phyloP scores from a whole-genome alignment of 306 rosid genomes.

The barrel medic (Medicago truncatula) region DNA sequence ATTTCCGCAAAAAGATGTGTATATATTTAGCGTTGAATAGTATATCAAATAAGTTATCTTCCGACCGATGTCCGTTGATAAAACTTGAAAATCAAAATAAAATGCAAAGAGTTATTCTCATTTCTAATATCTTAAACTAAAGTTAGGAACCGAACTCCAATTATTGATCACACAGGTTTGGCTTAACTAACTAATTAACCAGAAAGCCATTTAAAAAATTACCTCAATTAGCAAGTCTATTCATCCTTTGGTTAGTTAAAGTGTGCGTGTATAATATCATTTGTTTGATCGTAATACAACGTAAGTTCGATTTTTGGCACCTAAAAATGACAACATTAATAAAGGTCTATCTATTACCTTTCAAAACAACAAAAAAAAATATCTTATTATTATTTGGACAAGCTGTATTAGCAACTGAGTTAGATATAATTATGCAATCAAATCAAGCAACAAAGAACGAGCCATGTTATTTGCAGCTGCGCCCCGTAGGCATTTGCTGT shows the following conservation, averaged over 20 bases:
- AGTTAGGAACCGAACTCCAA: neutral
- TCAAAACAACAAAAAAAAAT: too few relatives aligned
- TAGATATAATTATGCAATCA: conserved; percentile 17
- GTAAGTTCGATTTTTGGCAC: too few relatives aligned
- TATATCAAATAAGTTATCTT: too few relatives aligned
- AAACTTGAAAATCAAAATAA: too few relatives aligned
- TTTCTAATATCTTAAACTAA: too few relatives aligned
- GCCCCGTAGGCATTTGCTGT: conserved; percentile 42
- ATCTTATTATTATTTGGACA: conserved; percentile 5
- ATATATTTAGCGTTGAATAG: too few relatives aligned
- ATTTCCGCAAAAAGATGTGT: too few relatives aligned
- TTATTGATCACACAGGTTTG: conserved; percentile 19
- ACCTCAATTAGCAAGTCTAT: too few relatives aligned
- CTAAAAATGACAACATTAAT: too few relatives aligned
- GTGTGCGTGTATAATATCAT: neutral
- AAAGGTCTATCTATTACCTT: too few relatives aligned
- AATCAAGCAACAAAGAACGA: conserved; percentile 27
- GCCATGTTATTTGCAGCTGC: conserved; percentile 40
- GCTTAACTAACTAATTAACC: conserved; percentile 3
- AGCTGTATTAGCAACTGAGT: conserved; percentile 30
- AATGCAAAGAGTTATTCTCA: neutral
- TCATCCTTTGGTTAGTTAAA: neutral
- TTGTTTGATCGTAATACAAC: too few relatives aligned
- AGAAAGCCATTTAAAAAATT: neutral
- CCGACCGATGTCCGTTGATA: too few relatives aligned